A percentile compares a stretch with the other conserved stretches of the same genome.
Evolutionary conservation across 768 basidiomycete species (phyloP).

Genomic region (Lactarius quietus): DNA sequence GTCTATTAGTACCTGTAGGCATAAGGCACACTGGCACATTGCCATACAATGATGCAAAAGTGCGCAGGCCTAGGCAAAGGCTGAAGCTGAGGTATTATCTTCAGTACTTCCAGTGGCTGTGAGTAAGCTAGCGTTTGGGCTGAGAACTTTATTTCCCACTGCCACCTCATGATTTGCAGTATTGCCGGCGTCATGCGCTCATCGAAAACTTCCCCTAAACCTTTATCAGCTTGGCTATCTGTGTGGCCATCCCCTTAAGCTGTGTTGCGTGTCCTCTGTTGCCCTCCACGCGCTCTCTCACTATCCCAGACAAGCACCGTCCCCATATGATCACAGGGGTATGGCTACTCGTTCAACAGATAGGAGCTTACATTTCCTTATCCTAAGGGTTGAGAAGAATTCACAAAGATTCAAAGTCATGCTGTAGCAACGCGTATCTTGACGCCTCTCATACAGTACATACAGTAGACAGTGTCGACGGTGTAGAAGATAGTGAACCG

Average conservation of each 20-base stretch:
- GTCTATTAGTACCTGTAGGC: no score
- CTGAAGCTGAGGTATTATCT: not conserved
- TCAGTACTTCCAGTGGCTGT: not conserved
- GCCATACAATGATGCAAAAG: no score
- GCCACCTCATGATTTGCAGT: not conserved
- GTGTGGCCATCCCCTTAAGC: not conserved
- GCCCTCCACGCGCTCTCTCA: not conserved
- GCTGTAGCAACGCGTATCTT: not conserved
- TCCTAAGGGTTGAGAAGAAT: not conserved
- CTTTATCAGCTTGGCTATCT: not conserved
- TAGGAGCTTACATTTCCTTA: not conserved
- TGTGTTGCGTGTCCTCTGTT: not conserved
- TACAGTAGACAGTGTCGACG: no score
- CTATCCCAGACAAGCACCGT: not conserved
- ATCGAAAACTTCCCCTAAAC: not conserved
- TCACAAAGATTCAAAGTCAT: not conserved
- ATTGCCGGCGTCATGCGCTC: not conserved
- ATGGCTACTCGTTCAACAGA: not conserved
- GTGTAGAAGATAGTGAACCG: no score
- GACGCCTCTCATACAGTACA: no score
- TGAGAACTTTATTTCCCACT: not conserved
- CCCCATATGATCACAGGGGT: not conserved
- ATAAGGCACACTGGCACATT: no score
- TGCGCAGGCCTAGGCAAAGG: not conserved
- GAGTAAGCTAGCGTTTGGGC: not conserved